Conservation (phyloP, 2,329 filamentous ascomycete genomes). For the Colletotrichum sp. region DNA sequence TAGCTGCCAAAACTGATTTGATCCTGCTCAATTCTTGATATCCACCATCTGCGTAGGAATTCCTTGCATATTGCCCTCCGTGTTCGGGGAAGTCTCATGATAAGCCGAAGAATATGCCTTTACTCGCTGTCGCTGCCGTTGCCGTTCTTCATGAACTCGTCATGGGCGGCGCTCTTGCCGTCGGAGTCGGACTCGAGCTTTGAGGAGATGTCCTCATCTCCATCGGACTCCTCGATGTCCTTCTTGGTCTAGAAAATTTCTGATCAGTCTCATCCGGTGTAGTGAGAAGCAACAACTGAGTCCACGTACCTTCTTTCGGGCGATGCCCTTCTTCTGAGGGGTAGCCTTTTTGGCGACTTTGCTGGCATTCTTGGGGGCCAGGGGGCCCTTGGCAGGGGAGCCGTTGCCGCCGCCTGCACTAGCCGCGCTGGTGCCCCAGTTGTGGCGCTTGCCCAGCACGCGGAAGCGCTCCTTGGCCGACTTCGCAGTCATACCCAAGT, state of each 20-base stretch:
- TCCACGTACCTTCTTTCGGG: conserved; percentile 29
- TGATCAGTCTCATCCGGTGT: neutral
- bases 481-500: conserved; percentile 37
- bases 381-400: conserved; percentile 29
- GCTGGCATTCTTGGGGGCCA: conserved; percentile 21
- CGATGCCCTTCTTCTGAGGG: conserved; percentile 24
- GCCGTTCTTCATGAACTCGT: neutral
- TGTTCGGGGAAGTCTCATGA: neutral
- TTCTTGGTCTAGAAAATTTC: neutral
- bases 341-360: conserved; percentile 38
- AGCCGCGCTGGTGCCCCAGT: conserved; percentile 36
- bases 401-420: neutral
- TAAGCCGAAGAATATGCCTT: neutral
- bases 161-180: conserved; percentile 3
- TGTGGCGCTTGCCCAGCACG: conserved; percentile 43
- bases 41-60: neutral
- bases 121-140: neutral
- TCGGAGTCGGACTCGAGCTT: conserved; percentile 15
- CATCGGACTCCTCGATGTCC: neutral
- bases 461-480: conserved; percentile 46
- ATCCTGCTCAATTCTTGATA: neutral
- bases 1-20: neutral
- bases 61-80: neutral
- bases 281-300: neutral
- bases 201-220: neutral